These are phyloP conservation scores for Penicillium concentricum DNA, from an alignment of 2,329 filamentous ascomycete genomes.

Conservation along the genomic window DNA sequence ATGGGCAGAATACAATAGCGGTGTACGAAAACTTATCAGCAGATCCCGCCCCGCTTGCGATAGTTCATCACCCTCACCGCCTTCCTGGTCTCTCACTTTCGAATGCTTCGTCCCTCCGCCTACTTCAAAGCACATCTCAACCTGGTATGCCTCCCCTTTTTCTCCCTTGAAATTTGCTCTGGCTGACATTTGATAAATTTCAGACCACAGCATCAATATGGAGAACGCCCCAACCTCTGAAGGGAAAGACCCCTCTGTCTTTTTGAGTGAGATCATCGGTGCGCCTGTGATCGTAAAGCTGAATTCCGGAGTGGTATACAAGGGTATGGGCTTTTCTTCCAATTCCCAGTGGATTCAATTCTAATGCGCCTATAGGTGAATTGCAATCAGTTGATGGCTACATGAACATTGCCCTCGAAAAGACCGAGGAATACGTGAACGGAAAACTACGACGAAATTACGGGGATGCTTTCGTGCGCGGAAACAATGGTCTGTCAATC, in stretches of 20 bases:
- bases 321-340: slow-evolving; percentile 58
- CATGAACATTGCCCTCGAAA: slow-evolving; percentile 99
- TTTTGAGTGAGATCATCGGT: slow-evolving; percentile 91
- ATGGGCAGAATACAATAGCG: background rate
- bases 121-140: background rate
- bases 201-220: slow-evolving; percentile 50
- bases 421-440: slow-evolving; percentile 88
- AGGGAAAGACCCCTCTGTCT: slow-evolving; percentile 88
- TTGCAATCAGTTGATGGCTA: slow-evolving; percentile 97
- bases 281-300: slow-evolving; percentile 93
- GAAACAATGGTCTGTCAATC: slow-evolving; percentile 76
- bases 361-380: slow-evolving; percentile 62
- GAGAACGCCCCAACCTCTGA: slow-evolving; percentile 70
- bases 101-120: slow-evolving; percentile 2
- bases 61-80: slow-evolving; percentile 7
- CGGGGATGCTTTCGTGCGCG: slow-evolving; percentile 91
- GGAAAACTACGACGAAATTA: slow-evolving; percentile 79
- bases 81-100: slow-evolving; percentile 4
- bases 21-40: background rate
- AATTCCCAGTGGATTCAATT: background rate
- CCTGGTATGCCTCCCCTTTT: background rate
- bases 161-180: background rate
- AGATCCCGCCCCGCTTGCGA: slow-evolving; percentile 6
- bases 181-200: background rate
- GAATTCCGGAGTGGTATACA: slow-evolving; percentile 98